Percentiles rank a stretch among this genome's conserved stretches.
phyloP scores from a whole-genome alignment of 2,329 filamentous ascomycete genomes.

The Colletotrichum lupini region DNA sequence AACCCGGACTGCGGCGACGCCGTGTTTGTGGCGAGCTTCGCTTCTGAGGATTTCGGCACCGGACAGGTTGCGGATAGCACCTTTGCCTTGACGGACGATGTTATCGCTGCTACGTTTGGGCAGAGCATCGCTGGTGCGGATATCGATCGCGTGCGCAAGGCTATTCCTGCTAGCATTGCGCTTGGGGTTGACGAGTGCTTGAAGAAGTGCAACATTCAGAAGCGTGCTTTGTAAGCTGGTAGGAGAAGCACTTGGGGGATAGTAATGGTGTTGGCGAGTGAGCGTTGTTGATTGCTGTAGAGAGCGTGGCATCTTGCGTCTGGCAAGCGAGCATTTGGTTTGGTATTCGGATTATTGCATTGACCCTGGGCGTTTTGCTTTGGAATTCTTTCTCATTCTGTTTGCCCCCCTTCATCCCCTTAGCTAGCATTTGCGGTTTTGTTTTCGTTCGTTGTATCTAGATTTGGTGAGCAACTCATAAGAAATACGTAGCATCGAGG shows the following conservation, averaged over 20 bases:
- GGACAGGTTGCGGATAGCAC: constrained; percentile 62
- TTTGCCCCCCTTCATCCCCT: background rate
- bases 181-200: constrained; percentile 62
- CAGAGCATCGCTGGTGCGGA: constrained; percentile 58
- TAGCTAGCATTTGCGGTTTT: background rate
- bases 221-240: constrained; percentile 12
- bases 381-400: background rate
- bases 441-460: background rate
- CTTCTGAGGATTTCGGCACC: constrained; percentile 62
- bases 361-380: background rate
- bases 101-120: constrained; percentile 59
- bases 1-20: constrained; percentile 65
- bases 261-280: too few relatives aligned
- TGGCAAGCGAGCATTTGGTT: background rate
- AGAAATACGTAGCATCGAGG: background rate
- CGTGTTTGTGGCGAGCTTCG: constrained; percentile 62
- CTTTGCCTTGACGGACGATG: constrained; percentile 57
- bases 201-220: constrained; percentile 55
- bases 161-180: constrained; percentile 61
- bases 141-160: constrained; percentile 54
- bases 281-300: too few relatives aligned
- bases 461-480: background rate
- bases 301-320: background rate
- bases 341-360: background rate
- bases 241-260: too few relatives aligned